phyloP scores from a whole-genome alignment of 2,329 filamentous ascomycete genomes.

The Verticillium klebahnii region DNA sequence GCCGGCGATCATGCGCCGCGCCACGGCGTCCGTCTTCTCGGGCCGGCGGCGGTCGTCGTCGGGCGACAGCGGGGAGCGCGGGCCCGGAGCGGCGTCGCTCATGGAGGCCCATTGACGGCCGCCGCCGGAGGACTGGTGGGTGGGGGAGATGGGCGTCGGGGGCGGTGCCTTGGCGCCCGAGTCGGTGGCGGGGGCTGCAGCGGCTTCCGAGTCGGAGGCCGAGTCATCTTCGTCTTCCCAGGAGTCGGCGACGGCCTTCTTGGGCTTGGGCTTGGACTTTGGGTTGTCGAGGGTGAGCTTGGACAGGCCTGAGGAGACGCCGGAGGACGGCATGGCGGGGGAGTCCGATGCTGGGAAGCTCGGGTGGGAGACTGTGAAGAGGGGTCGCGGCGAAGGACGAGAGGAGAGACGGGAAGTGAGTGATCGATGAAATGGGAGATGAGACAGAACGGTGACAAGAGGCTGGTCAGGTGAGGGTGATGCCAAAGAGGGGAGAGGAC shows the following conservation, averaged over 20 bases:
- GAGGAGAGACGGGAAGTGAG: neutral
- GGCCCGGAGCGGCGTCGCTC: conserved; percentile 10
- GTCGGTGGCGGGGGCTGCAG: conserved; percentile 16
- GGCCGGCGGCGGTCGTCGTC: conserved; percentile 44
- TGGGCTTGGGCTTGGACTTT: conserved; percentile 15
- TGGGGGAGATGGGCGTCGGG: conserved; percentile 61
- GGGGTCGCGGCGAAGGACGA: neutral
- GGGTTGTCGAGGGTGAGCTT: conserved; percentile 24
- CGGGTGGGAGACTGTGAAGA: neutral
- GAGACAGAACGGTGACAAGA: neutral
- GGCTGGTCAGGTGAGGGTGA: neutral
- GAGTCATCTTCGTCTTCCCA: conserved; percentile 50
- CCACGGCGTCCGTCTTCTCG: conserved; percentile 92
- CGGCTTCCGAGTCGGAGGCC: conserved; percentile 17
- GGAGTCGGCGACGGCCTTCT: conserved; percentile 32
- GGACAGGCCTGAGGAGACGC: conserved; percentile 24
- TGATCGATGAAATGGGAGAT: neutral
- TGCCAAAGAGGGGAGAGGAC: neutral
- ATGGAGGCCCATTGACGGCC: conserved; percentile 7
- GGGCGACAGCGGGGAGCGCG: neutral
- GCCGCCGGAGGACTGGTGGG: conserved; percentile 12
- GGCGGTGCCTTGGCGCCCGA: conserved; percentile 51
- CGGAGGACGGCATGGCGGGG: conserved; percentile 10
- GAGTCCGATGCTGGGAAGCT: neutral
- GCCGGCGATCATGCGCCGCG: conserved; percentile 82